Evolutionary conservation across 352 stramenopile genomes (phyloP), one percentile per base, ranked within the genome.

Genomic region (Peronosclerospora sorghi): DNA sequence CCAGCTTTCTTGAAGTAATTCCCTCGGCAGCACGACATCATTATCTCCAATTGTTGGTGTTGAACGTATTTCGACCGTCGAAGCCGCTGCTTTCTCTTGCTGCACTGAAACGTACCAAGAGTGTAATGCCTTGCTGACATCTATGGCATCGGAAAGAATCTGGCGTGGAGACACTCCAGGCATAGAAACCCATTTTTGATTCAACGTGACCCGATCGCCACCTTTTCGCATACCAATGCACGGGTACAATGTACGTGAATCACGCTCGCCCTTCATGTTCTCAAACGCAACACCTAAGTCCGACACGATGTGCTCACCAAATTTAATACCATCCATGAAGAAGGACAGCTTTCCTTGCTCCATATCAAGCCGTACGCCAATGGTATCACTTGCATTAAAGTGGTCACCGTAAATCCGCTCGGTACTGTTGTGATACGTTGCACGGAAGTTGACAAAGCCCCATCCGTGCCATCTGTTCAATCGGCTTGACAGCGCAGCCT

Each of bases 241-340:
- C 36, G 95, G 95, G 59, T 93, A 98, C 29, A 98, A 64, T 15
- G 93, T 95, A 23, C 83, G 83, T 19, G 79, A 75, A 34, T 77
- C 83, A 8, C 78, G 68, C 42, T 87, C 83, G 18, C 61, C 65
- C 61, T 94, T 93, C 50, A 94, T 76, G 35, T 95, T 94, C 42
- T 98, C 90, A 59, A 98, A 98, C 2, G 96, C 95, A 51, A 96
- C 94, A 12, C 96, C 96, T 13, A 99, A 70, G 62, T 98, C 94
- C 39, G 94, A 96, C 23, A 99, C 73, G 43, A 98, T 97, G 53
- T 99, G 95, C 60, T 98, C 95, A n/a, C 95, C 95, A 73, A 97
- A 99, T 62, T 98, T 98, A 37, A 98, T 91, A 14, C 95, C 95
- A 58, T 99, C 96, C 73, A 97, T 97, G 47, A 98, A 98, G 62